Evolutionary conservation across 139 green algal genomes (phyloP), one percentile per base, ranked within the genome.

Genomic region (Yamagishiella unicocca): DNA sequence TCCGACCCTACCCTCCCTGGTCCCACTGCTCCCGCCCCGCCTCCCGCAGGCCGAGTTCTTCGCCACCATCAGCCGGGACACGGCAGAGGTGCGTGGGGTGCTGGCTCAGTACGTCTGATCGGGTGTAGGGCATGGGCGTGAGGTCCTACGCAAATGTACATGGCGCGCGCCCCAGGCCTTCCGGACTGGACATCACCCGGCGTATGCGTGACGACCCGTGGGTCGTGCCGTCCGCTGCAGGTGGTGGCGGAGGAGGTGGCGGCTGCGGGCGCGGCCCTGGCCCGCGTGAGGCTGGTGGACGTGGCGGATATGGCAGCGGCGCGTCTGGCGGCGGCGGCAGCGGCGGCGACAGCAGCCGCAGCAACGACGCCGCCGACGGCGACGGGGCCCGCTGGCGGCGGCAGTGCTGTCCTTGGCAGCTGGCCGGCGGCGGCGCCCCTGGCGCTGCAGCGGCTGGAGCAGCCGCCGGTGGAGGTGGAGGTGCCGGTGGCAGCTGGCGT

Each of bases 21-120:
- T n/a, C n/a, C n/a, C n/a, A n/a, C n/a, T n/a, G n/a, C n/a, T n/a
- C n/a, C n/a, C n/a, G n/a, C n/a, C n/a, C n/a, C n/a, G n/a, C 12
- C 46, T 4, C 29, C n/a, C 7, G 25, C 79, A 85, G 79, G 78
- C 78, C 6, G 78, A 90, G 66, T 89, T 89, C 76, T 89, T 89
- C 53, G 85, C 62, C 46, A 82, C 75, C 46, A 72, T 89, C 10
- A 6, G 45, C 2, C 76, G 85, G 1, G 50, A 89, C 85, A 89
- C 45, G 66, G 33, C 50, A n/a, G 74, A 89, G 85, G 85, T 89
- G 64, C 1, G 74, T n/a, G n/a, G n/a, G n/a, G n/a, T n/a, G n/a
- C n/a, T n/a, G n/a, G n/a, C n/a, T n/a, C n/a, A n/a, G n/a, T n/a
- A n/a, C n/a, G n/a, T n/a, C n/a, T n/a, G n/a, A n/a, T n/a, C n/a